Base-by-base conservation (phyloP, 1,139 yeast species). In the Scheffersomyces parashehatae region DNA sequence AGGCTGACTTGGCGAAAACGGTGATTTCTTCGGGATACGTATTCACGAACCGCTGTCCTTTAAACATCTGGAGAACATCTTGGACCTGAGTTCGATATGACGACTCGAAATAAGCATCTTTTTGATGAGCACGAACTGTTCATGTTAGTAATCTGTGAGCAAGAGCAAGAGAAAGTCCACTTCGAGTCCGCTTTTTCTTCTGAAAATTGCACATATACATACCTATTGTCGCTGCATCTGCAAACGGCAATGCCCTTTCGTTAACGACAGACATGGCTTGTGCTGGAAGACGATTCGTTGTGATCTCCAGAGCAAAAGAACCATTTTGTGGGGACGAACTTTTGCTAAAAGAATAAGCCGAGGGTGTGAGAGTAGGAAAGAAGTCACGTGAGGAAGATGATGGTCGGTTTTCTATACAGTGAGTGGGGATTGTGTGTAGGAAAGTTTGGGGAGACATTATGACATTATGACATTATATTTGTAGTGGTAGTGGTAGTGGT, bases 51-150 rank as follows among this genome's bases (percentile, higher is more conserved):
- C 89, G 64, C 41, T 88, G 87, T 9, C 95, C 95, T 55, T 75
- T 77, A 50, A 80, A 50, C 20, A 77, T 62, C 49, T 78, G 82
- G 4, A 85, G 51, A 0, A 81, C 79, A 20, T 82, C 85, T 38
- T 73, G 78, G 6, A 90, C 51, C 48, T 85, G 82, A 2, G 69
- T 64, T 29, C 77, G 67, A 14, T 88, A 67, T 2, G 79, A 64
- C 0, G 79, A 68, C 55, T 85, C 87, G 38, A 87, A 81, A 54
- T 84, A 87, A 2, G 81, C 76, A 63, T 91, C 98, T 60, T 91
- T 91, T 57, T 90, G 97, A 60, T 88, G 85, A 3, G 97, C 90
- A 47, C 97, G 77, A 33, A 90, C 79, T 69, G 39, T 11, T 32
- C 6, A 26, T 45, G 58, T 58, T 56, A 56, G 61, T 51, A 31